Evolutionary conservation across 768 basidiomycete genomes (phyloP).

Genomic region (Amanita pallidorosea): DNA sequence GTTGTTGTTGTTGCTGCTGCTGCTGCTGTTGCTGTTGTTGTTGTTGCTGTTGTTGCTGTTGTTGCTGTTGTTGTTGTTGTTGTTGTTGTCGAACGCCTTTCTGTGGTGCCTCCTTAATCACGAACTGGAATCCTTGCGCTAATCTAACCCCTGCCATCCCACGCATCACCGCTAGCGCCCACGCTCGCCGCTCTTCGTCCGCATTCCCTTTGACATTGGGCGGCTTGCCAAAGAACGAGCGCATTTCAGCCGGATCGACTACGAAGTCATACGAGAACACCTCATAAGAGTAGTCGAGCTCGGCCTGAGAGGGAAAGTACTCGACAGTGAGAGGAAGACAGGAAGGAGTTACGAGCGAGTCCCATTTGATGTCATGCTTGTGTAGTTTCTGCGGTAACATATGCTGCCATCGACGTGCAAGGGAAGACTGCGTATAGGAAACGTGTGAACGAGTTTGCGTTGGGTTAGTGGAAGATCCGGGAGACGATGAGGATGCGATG

Average conservation of each 20-base stretch:
- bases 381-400: conserved; percentile 61
- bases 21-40: conserved; percentile 16
- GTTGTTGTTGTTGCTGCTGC: conserved; percentile 17
- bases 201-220: conserved; percentile 34
- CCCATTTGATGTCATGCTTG: conserved; percentile 91
- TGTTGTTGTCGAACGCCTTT: conserved; percentile 13
- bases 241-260: conserved; percentile 74
- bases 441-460: conserved; percentile 49
- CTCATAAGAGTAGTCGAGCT: conserved; percentile 69
- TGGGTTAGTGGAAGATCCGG: conserved; percentile 47
- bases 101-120: conserved; percentile 39
- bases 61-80: conserved; percentile 12
- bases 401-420: conserved; percentile 89
- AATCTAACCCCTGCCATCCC: conserved; percentile 91
- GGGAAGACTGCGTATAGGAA: conserved; percentile 53
- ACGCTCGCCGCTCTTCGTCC: conserved; percentile 54
- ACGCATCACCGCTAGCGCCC: conserved; percentile 77
- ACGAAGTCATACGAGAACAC: conserved; percentile 85
- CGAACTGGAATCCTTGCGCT: conserved; percentile 91
- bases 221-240: conserved; percentile 75
- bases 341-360: conserved; percentile 70
- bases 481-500: conserved; percentile 38
- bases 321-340: conserved; percentile 89
- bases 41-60: conserved; percentile 11
- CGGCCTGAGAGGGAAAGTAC: conserved; percentile 67